A percentile compares a stretch with the other conserved stretches of the same genome.
Evolutionary conservation across 495 filamentous ascomycete species (phyloP).

Genomic region (Tuber brumale): DNA sequence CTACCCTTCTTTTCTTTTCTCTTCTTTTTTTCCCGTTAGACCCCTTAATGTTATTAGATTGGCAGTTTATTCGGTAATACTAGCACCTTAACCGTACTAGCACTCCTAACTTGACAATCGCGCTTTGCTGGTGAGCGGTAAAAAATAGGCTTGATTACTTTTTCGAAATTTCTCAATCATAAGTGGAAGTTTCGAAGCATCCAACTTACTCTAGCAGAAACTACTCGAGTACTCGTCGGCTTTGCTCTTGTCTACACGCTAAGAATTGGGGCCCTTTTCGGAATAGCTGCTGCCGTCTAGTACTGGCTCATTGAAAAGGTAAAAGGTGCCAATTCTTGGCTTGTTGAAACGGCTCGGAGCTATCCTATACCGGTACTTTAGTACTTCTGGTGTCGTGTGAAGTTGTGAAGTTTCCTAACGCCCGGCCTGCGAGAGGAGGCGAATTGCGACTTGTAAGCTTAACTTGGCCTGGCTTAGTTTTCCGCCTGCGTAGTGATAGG

Average conservation of each 20-base stretch:
- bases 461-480: neutral
- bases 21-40: neutral
- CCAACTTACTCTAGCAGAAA: too few relatives aligned
- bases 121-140: neutral
- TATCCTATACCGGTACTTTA: too few relatives aligned
- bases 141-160: neutral
- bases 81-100: neutral
- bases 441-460: neutral
- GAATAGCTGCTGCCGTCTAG: neutral
- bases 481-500: neutral
- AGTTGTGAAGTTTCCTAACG: neutral
- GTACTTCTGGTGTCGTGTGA: neutral
- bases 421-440: neutral
- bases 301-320: neutral
- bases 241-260: neutral
- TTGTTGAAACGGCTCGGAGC: neutral
- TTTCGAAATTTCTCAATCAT: neutral
- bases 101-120: neutral
- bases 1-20: neutral
- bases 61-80: neutral
- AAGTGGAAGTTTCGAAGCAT: neutral
- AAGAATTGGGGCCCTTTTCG: neutral
- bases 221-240: too few relatives aligned
- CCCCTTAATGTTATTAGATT: neutral
- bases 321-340: neutral